Evolutionary conservation across 2,329 filamentous ascomycete genomes (phyloP).

Genomic region (Catunica adiposa): DNA sequence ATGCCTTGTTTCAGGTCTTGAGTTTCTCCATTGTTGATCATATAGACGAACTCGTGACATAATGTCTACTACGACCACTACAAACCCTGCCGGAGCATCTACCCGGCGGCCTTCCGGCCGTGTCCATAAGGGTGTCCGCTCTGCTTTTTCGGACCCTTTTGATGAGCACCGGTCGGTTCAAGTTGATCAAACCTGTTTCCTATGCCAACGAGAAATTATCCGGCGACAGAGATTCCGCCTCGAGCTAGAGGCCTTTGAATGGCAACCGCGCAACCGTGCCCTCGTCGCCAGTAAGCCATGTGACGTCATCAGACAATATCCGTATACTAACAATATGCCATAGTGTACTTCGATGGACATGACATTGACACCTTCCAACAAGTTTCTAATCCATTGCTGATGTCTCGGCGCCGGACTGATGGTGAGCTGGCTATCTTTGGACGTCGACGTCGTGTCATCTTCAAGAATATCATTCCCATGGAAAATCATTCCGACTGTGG

Average conservation of each 20-base stretch:
- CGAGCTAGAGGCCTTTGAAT: constrained; percentile 3
- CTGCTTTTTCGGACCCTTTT: constrained; percentile 10
- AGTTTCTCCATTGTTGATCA: not conserved
- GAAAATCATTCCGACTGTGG: constrained; percentile 12
- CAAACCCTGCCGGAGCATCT: not conserved
- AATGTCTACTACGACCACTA: not conserved
- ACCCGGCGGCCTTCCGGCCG: not conserved
- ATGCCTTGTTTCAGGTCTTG: no score
- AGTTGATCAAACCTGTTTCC: constrained; percentile 13
- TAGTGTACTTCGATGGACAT: constrained; percentile 12
- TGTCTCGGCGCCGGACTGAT: constrained; percentile 10
- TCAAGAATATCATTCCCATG: constrained; percentile 13
- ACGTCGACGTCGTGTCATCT: constrained; percentile 10
- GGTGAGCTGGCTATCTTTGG: constrained; percentile 9
- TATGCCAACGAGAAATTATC: constrained; percentile 11
- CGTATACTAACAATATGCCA: constrained; percentile 2
- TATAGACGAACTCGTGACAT: not conserved
- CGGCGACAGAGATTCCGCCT: constrained; percentile 10
- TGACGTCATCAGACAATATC: not conserved
- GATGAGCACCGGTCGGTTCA: constrained; percentile 13
- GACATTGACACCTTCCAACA: constrained; percentile 12
- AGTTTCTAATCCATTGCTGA: constrained; percentile 6
- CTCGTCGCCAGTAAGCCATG: constrained; percentile 9
- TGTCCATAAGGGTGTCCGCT: constrained; percentile 6
- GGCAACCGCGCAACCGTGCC: constrained; percentile 1